Evolutionary conservation across 257 asterid species (phyloP), one percentile per base, ranked within the genome.

Genomic region (Salvia splendens): DNA sequence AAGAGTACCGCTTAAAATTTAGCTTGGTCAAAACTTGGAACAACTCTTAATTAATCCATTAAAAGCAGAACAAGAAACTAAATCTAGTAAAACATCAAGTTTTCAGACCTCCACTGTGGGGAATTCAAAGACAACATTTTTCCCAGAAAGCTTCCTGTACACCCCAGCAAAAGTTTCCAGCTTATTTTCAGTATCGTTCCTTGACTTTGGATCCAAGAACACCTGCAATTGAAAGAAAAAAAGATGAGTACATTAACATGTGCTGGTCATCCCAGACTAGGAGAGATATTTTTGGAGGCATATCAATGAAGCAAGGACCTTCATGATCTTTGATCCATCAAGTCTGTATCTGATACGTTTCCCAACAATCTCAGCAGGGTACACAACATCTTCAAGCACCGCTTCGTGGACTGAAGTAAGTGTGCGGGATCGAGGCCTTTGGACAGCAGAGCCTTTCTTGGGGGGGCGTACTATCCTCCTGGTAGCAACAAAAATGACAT

Each of bases 351-450:
- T 73, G 42, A 63, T 66, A 8, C 96, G 88, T 51, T 88, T 85
- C 5, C 97, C 97, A 47, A 84, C 87, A 76, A 91, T 91, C 81
- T 91, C 97, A 43, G 96, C 95, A 6, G 96, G 97, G 11, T 79
- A 86, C 50, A 86, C 97, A 15, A 91, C 80, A 53, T 91, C 97
- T 87, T 91, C 97, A 6, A 91, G 88, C 68, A 88, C 73, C 33
- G 95, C 96, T 8, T 91, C 97, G 58, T 91, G 97, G 50, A 91
- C 97, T 9, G 95, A 70, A 46, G 96, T 91, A n/a, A 91, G 91
- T 20, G 95, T 91, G 55, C 97, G 89, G 69, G 86, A 69, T 58
- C 97, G 84, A 12, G 97, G 97, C 40, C 96, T 77, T 64, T 88
- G 95, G 46, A 59, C 89, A 65, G 97, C 97, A 61, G 96, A 86